phyloP scores from a whole-genome alignment of 2,329 filamentous ascomycete genomes.

The Xylaria sp. region DNA sequence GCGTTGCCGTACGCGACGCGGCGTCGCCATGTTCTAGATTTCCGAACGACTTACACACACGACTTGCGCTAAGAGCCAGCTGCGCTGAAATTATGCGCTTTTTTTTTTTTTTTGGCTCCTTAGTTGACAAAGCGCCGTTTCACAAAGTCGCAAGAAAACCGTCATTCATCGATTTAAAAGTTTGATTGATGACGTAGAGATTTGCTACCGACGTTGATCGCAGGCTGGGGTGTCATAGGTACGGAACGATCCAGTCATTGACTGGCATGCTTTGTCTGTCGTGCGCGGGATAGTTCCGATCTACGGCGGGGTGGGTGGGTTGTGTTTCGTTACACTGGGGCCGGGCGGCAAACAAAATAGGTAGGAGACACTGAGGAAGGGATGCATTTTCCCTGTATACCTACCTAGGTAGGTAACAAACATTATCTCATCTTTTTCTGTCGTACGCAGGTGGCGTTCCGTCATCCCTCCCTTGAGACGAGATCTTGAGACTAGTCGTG shows the following conservation, averaged over 20 bases:
- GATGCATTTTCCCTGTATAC: neutral
- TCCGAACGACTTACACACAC: too few species aligned
- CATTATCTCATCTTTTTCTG: neutral
- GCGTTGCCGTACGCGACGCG: too few species aligned
- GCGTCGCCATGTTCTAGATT: too few species aligned
- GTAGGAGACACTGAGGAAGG: neutral
- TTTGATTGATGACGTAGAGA: neutral
- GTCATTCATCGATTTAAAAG: neutral
- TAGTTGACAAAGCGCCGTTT: too few species aligned
- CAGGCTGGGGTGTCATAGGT: neutral
- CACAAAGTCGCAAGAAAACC: too few species aligned
- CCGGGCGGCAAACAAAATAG: neutral
- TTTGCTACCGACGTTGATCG: neutral
- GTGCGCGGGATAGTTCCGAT: neutral
- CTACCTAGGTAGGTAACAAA: too few species aligned
- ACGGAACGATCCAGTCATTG: neutral
- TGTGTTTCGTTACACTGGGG: neutral
- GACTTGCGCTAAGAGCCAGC: too few species aligned
- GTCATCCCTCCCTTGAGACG: neutral
- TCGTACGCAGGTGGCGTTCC: conserved; percentile 4
- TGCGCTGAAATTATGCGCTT: too few species aligned
- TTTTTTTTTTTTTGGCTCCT: too few species aligned
- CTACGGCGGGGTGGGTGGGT: neutral
- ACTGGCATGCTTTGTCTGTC: neutral
- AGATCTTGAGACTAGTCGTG: neutral